phyloP scores from a whole-genome alignment of 208 protist species.

The Trypanosoma avium region DNA sequence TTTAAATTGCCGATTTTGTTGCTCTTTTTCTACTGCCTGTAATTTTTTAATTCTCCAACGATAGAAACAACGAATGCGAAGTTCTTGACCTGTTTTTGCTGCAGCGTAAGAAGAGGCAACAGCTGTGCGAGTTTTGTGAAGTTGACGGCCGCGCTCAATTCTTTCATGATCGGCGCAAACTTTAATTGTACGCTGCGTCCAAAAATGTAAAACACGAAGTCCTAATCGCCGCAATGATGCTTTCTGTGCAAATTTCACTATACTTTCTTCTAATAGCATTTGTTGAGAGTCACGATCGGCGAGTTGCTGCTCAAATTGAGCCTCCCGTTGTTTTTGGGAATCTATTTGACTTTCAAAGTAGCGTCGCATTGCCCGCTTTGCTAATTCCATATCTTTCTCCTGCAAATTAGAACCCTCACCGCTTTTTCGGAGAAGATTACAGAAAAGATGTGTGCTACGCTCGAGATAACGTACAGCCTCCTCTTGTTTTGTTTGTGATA shows the following conservation, averaged over 20 bases:
- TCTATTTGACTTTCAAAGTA: conserved; percentile 52
- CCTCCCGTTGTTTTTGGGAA: conserved; percentile 24
- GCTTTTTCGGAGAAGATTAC: conserved; percentile 20
- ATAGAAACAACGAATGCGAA: conserved; percentile 19
- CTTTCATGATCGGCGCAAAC: background rate
- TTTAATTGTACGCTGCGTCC: background rate
- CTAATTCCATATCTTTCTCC: conserved; percentile 32
- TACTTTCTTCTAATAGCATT: background rate
- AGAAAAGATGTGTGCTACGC: conserved; percentile 28
- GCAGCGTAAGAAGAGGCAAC: conserved; percentile 2
- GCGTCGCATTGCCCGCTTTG: conserved; percentile 54
- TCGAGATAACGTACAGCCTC: conserved; percentile 41
- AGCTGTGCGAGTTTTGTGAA: background rate
- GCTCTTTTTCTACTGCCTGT: background rate
- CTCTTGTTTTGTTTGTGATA: conserved; percentile 44
- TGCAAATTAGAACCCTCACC: background rate
- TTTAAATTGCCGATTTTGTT: background rate
- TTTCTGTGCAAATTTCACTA: background rate
- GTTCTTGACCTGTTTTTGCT: background rate
- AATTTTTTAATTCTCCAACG: conserved; percentile 13
- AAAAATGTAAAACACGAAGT: background rate
- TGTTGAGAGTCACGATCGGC: background rate
- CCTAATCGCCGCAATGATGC: background rate
- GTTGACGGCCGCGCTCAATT: background rate
- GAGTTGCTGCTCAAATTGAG: conserved; percentile 5